Evolutionary conservation across 495 filamentous ascomycete species (phyloP).

Genomic region (Podospora comata): DNA sequence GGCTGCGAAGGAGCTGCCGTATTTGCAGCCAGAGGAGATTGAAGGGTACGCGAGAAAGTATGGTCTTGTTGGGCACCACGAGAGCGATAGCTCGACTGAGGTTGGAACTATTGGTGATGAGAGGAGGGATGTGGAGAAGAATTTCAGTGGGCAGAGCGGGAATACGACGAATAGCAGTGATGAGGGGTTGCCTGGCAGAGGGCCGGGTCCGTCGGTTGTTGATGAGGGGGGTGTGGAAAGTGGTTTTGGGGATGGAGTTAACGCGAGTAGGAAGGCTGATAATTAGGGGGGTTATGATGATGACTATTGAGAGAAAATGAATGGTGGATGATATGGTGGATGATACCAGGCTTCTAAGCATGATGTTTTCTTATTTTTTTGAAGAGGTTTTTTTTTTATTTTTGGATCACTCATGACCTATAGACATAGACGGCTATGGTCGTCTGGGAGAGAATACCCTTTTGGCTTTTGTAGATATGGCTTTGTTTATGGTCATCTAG

Average conservation of each 20-base stretch:
- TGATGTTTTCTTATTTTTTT: background rate
- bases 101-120: background rate
- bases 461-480: background rate
- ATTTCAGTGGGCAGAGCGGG: background rate
- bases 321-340: background rate
- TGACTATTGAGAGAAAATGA: background rate
- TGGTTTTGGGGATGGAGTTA: conserved; percentile 14
- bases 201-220: conserved; percentile 1
- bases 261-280: background rate
- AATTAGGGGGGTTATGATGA: background rate
- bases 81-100: background rate
- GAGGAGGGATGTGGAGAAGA: conserved; percentile 19
- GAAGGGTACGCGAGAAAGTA: conserved; percentile 61
- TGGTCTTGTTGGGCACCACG: conserved; percentile 43
- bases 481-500: background rate
- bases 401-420: background rate
- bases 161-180: conserved; percentile 6
- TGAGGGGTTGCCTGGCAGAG: background rate
- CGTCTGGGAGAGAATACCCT: background rate
- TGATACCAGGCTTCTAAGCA: background rate
- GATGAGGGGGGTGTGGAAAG: conserved; percentile 20
- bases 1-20: conserved; percentile 66
- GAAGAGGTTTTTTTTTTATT: background rate
- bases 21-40: conserved; percentile 59
- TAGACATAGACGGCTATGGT: background rate